These are phyloP conservation scores for Penicillium alfredii DNA, from an alignment of 495 filamentous ascomycete genomes.

Conservation along the genomic window DNA sequence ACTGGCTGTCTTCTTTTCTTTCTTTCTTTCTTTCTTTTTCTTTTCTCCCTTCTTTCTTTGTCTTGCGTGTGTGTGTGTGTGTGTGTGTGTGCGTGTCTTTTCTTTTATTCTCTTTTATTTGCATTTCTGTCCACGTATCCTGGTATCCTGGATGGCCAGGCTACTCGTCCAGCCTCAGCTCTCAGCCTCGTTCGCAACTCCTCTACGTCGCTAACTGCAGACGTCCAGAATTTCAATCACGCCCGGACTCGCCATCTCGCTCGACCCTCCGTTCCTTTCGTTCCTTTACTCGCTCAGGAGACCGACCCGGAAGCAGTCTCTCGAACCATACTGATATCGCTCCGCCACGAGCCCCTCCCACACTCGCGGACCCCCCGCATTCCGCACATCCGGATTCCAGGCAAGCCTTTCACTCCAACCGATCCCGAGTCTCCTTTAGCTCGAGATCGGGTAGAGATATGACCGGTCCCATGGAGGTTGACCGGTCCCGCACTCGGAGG, in stretches of 20 bases:
- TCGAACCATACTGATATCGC: conserved; percentile 24
- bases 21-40: conserved; percentile 1
- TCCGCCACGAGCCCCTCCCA: conserved; percentile 27
- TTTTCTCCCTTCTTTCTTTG: not conserved
- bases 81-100: too few relatives aligned
- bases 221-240: conserved; percentile 29
- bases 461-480: conserved; percentile 70
- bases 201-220: conserved; percentile 21
- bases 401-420: conserved; percentile 23
- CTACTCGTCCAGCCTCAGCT: too few relatives aligned
- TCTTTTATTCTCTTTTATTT: too few relatives aligned
- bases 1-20: not conserved
- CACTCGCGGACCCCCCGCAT: conserved; percentile 15
- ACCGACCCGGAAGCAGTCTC: conserved; percentile 27
- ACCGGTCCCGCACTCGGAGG: conserved; percentile 72
- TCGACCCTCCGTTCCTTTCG: conserved; percentile 33
- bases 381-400: conserved; percentile 16
- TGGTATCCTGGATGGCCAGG: too few relatives aligned
- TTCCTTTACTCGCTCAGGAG: conserved; percentile 23
- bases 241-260: conserved; percentile 31
- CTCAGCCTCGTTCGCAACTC: too few relatives aligned
- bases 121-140: too few relatives aligned
- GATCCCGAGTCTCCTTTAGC: conserved; percentile 40
- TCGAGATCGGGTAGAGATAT: conserved; percentile 50
- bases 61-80: too few relatives aligned